phyloP scores from a whole-genome alignment of 495 filamentous ascomycete genomes.

The Friedmanniomyces simplex region DNA sequence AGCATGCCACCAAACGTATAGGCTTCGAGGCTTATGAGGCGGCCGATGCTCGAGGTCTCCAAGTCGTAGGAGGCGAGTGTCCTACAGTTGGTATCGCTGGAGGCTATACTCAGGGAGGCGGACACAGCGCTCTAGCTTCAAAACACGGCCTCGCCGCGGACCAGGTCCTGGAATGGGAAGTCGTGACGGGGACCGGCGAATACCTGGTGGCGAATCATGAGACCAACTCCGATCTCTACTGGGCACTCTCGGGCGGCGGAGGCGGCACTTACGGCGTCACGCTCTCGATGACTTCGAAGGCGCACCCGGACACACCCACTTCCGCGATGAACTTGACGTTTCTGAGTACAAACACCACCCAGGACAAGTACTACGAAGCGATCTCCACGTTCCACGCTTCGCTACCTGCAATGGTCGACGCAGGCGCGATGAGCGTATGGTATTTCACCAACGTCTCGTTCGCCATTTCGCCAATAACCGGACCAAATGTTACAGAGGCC shows the following conservation, averaged over 20 bases:
- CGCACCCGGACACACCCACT: constrained; percentile 9
- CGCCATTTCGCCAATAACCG: constrained; percentile 36
- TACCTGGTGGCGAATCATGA: constrained; percentile 3
- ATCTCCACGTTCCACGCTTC: constrained; percentile 31
- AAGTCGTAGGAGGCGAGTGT: constrained; percentile 22
- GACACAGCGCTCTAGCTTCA: constrained; percentile 35
- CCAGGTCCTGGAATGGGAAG: constrained; percentile 14
- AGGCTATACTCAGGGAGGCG: constrained; percentile 22
- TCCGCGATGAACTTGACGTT: constrained; percentile 16
- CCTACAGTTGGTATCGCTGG: constrained; percentile 22
- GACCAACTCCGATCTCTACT: constrained; percentile 18
- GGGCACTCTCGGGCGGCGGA: constrained; percentile 21
- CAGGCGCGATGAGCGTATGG: constrained; percentile 44
- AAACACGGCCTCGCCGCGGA: constrained; percentile 47
- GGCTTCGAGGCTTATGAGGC: too few relatives aligned
- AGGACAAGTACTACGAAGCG: constrained; percentile 38
- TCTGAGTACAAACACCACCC: constrained; percentile 9
- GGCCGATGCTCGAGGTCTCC: constrained; percentile 14
- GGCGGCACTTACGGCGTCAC: constrained; percentile 21
- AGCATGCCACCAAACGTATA: not conserved
- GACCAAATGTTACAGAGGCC: too few relatives aligned
- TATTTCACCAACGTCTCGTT: constrained; percentile 41
- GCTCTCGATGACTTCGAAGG: constrained; percentile 17
- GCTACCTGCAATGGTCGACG: constrained; percentile 40
- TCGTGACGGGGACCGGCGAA: constrained; percentile 14